Evolutionary conservation across 2,329 filamentous ascomycete genomes (phyloP).

Genomic region (Ascochyta koolunga): DNA sequence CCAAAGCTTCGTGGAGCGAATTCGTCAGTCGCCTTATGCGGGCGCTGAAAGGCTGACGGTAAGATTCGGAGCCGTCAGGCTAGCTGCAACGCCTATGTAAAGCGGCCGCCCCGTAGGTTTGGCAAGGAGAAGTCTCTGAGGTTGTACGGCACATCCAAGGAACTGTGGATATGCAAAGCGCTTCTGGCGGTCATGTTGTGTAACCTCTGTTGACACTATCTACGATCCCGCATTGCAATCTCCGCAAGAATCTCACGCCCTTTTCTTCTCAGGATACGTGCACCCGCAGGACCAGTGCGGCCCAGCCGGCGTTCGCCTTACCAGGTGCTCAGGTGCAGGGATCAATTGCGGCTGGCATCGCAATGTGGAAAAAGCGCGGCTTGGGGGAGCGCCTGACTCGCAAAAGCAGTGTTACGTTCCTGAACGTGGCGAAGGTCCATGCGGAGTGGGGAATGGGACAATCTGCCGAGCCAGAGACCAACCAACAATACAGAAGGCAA

Average conservation of each 20-base stretch:
- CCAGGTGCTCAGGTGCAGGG: neutral
- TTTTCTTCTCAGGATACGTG: neutral
- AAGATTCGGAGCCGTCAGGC: constrained; percentile 6
- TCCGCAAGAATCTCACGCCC: neutral
- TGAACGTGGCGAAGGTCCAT: constrained; percentile 11
- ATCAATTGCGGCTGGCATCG: constrained; percentile 3
- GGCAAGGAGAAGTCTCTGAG: neutral
- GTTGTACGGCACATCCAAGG: neutral
- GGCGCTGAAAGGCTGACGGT: constrained; percentile 1
- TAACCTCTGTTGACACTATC: neutral
- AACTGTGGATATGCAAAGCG: neutral
- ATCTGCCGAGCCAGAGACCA: constrained; percentile 8
- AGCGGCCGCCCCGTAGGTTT: neutral
- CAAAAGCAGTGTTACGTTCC: constrained; percentile 9
- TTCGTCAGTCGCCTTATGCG: constrained; percentile 5
- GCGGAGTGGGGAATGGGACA: constrained; percentile 5
- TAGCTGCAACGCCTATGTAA: neutral
- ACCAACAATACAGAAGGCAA: neutral
- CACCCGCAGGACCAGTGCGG: neutral
- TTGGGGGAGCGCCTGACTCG: constrained; percentile 8
- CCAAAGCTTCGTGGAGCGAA: constrained; percentile 1
- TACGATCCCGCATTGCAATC: neutral
- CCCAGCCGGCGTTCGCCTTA: constrained; percentile 2
- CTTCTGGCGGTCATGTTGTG: neutral
- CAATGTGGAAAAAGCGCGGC: constrained; percentile 6